Base-by-base conservation (phyloP, 1,284 basidiomycete genomes). In the Ganoderma lucidum region DNA sequence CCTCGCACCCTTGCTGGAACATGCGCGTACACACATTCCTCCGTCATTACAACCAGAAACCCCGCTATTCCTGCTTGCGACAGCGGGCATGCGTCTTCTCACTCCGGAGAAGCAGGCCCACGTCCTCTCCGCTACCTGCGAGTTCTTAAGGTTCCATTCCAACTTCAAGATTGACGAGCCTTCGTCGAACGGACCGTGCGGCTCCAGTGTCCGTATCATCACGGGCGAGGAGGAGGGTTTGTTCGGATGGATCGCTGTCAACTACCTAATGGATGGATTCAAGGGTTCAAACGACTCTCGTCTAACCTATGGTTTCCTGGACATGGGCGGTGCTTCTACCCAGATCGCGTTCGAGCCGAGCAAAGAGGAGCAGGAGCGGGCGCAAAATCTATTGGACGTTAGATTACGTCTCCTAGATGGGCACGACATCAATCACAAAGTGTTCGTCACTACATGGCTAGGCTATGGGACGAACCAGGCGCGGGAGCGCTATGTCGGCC, bases 181-280 rank as follows among this genome's bases (percentile, higher is more conserved):
- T 15, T 91, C 90, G 12, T 78, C 81, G 6, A 83, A 83, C 44
- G 94, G 94, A 3, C 93, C 93, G 3, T 99, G 97, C 80, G 92
- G 93, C 17, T 90, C 94, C 64, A 96, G 94, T 75, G 91, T 99
- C 2, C 91, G 95, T 68, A 96, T 99, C 75, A 99, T 99, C 76
- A 94, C 95, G 1, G 98, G 98, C 63, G 97, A 99, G 81, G 97
- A 99, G 80, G 98, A 99, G 78, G 98, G 98, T 0, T 83, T 99
- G 61, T 98, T 97, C 80, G 98, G 98, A 1, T 99, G 98, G 98
- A 96, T 99, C 66, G 96, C 97, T 0, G 96, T 99, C 78, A 99
- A 99, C 81, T 99, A 99, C 80, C 91, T 99, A 58, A 98, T 99
- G 96, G 95, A 99, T 78, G 97, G 97, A 1, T 99, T 99, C 79